These are phyloP conservation scores for Rehmannia glutinosa DNA, from an alignment of 257 asterid species.

Conservation along the genomic window DNA sequence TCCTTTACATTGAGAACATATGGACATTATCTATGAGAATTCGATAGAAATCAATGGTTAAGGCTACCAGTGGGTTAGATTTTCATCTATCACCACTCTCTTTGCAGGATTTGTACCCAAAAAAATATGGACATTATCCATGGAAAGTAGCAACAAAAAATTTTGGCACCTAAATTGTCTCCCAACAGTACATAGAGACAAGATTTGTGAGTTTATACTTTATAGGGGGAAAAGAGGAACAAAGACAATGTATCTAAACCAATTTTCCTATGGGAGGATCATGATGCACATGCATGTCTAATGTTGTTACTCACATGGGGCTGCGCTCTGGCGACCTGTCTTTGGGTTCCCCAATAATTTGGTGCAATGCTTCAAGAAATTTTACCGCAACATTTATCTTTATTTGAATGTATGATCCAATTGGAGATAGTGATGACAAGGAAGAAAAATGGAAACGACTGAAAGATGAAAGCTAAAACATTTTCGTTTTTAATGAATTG, in stretches of 20 bases:
- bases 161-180: neutral
- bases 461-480: neutral
- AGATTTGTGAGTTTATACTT: neutral
- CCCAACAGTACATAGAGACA: neutral
- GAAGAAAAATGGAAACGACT: neutral
- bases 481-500: neutral
- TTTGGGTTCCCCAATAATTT: neutral
- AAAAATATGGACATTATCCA: neutral
- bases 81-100: too few relatives aligned
- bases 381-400: neutral
- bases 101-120: too few relatives aligned
- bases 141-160: neutral
- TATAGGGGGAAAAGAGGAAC: neutral
- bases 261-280: too few relatives aligned
- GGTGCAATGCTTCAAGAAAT: conserved; percentile 7
- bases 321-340: neutral
- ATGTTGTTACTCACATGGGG: too few relatives aligned
- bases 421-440: neutral
- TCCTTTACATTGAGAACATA: too few relatives aligned
- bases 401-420: neutral
- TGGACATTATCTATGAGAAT: too few relatives aligned
- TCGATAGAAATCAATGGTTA: too few relatives aligned
- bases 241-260: conserved; percentile 11
- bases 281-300: too few relatives aligned
- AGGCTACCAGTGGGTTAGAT: too few relatives aligned